Evolutionary conservation across 352 stramenopile genomes (phyloP).

Genomic region (Aphanomyces astaci): DNA sequence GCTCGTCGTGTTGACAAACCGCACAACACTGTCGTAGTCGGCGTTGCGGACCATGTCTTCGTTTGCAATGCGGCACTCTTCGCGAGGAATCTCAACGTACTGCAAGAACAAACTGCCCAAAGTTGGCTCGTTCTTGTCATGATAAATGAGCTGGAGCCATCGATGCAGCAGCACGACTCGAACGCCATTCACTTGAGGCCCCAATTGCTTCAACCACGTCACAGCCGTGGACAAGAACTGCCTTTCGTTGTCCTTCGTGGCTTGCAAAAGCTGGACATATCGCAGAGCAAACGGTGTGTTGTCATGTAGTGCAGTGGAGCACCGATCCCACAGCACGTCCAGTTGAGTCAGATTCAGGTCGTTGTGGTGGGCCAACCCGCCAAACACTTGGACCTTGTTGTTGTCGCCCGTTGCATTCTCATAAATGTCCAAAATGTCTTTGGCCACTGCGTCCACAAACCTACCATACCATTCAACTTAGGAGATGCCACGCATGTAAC

Average conservation of each 20-base stretch:
- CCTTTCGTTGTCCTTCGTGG: neutral
- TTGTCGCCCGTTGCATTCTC: neutral
- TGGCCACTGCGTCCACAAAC: neutral
- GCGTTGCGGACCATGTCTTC: neutral
- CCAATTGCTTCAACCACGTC: neutral
- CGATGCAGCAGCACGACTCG: slow-evolving; percentile 15
- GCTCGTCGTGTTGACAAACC: neutral
- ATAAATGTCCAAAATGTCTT: neutral
- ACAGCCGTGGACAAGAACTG: neutral
- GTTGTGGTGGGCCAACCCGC: neutral
- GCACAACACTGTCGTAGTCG: slow-evolving; percentile 1
- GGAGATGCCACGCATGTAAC: neutral
- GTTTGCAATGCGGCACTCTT: neutral
- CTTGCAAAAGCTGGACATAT: neutral
- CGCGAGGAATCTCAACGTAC: slow-evolving; percentile 10
- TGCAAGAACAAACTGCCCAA: neutral
- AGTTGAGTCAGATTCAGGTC: neutral
- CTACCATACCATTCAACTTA: neutral
- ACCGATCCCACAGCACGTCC: neutral
- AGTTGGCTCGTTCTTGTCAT: neutral
- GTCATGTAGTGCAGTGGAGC: neutral
- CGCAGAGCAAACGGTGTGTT: neutral
- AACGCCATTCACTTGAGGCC: neutral
- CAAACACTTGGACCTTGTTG: neutral
- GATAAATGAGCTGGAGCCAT: neutral